A percentile compares a stretch with the other conserved stretches of the same genome.
phyloP scores from a whole-genome alignment of 139 green algal species.

The Chlorella sp. region DNA sequence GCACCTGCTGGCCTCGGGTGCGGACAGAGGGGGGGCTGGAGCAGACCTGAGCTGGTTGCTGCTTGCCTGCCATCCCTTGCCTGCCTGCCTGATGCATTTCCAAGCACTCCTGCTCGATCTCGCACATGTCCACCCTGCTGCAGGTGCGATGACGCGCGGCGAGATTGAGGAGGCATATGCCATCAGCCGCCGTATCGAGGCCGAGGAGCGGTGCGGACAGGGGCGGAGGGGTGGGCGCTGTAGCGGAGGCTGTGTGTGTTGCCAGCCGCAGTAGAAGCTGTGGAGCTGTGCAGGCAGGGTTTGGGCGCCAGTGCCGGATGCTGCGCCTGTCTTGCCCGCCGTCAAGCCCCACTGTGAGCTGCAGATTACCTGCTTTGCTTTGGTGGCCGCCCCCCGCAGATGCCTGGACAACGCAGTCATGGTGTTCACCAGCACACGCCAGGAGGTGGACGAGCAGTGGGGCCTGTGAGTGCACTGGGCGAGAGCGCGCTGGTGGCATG shows the following conservation, averaged over 20 bases:
- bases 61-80: background rate
- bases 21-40: background rate
- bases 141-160: slow-evolving; percentile 70
- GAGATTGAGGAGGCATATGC: slow-evolving; percentile 94
- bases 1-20: slow-evolving; percentile 86
- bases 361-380: no score
- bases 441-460: slow-evolving; percentile 96
- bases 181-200: slow-evolving; percentile 92
- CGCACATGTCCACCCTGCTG: background rate
- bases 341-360: no score
- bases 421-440: slow-evolving; percentile 91
- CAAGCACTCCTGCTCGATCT: background rate
- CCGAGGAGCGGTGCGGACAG: slow-evolving; percentile 83
- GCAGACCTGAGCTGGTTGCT: background rate
- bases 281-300: no score
- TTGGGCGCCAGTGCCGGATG: no score
- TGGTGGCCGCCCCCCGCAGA: no score
- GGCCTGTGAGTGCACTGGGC: slow-evolving; percentile 66
- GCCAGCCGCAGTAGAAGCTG: no score
- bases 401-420: slow-evolving; percentile 84
- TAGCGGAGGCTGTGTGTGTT: no score
- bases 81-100: background rate
- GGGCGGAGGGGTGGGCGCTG: no score
- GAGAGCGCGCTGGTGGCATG: no score
- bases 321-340: no score